phyloP scores from a whole-genome alignment of 1,139 yeast species.

The Taphrina betulina region DNA sequence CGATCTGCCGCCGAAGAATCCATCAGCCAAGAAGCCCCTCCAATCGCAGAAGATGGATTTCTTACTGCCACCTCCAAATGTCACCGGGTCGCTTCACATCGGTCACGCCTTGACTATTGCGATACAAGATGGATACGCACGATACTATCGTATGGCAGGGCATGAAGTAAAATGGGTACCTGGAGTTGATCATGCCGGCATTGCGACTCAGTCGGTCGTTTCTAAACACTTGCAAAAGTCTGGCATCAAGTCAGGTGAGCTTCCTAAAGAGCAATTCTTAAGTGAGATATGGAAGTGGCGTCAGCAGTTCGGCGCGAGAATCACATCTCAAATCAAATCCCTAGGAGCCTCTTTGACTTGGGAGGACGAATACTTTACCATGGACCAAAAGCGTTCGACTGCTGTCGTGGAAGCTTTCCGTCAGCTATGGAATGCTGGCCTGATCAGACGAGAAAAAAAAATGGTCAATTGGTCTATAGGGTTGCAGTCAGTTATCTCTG shows the following conservation, averaged over 20 bases:
- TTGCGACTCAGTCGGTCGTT: constrained; percentile 36
- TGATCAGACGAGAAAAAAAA: constrained; percentile 30
- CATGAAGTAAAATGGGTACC: constrained; percentile 33
- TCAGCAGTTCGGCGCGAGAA: constrained; percentile 7
- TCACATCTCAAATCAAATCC: constrained; percentile 24
- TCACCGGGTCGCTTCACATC: constrained; percentile 35
- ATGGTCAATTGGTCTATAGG: constrained; percentile 36
- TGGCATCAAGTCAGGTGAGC: constrained; percentile 13
- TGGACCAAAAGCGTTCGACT: constrained; percentile 29
- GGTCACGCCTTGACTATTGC: constrained; percentile 36
- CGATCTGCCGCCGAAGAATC: constrained; percentile 1
- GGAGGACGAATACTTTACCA: constrained; percentile 31
- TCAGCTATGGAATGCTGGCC: constrained; percentile 32
- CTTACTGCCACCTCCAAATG: constrained; percentile 36
- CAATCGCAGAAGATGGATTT: not conserved
- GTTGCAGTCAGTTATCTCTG: constrained; percentile 35
- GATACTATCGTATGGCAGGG: constrained; percentile 30
- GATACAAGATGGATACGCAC: constrained; percentile 33
- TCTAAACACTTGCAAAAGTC: constrained; percentile 25
- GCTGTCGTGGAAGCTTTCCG: constrained; percentile 34
- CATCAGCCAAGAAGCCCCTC: not conserved
- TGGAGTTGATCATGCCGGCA: constrained; percentile 37
- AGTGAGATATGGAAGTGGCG: constrained; percentile 26
- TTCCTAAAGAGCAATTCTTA: not conserved
- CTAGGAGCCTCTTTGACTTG: constrained; percentile 36